These are phyloP conservation scores for Peniophora sp. DNA, from an alignment of 1,284 basidiomycete genomes.

Conservation along the genomic window DNA sequence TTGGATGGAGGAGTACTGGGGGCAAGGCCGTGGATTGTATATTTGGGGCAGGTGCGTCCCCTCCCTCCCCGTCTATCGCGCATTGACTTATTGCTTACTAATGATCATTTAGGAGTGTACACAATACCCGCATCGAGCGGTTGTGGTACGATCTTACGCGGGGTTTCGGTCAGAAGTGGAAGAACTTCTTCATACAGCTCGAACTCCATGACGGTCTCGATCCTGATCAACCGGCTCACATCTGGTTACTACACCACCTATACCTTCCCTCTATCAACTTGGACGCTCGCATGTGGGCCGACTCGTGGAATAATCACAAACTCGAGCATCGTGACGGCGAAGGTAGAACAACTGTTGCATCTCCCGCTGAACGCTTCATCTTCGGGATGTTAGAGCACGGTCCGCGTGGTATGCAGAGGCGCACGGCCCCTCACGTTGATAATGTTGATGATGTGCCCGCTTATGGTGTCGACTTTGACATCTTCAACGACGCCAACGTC, in stretches of 20 bases:
- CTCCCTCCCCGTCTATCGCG: slow-evolving; percentile 1
- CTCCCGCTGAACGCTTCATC: slow-evolving; percentile 11
- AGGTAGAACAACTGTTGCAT: too few species aligned
- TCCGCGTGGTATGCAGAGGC: too few species aligned
- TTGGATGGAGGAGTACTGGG: slow-evolving; percentile 19
- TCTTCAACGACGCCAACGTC: too few species aligned
- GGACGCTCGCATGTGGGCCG: slow-evolving; percentile 13
- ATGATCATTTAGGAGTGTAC: slow-evolving; percentile 17
- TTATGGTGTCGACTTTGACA: too few species aligned
- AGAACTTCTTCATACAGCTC: slow-evolving; percentile 21
- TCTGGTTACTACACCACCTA: slow-evolving; percentile 19
- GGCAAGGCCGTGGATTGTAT: slow-evolving; percentile 21
- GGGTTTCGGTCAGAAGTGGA: slow-evolving; percentile 21
- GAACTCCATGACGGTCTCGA: slow-evolving; percentile 16
- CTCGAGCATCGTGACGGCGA: slow-evolving; percentile 10
- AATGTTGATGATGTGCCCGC: too few species aligned
- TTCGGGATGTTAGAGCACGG: slow-evolving; percentile 12
- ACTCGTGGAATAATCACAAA: slow-evolving; percentile 19
- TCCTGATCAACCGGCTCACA: slow-evolving; percentile 9
- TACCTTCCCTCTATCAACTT: slow-evolving; percentile 13
- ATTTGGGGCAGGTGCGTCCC: slow-evolving; percentile 29
- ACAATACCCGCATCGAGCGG: slow-evolving; percentile 29
- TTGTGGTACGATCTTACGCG: slow-evolving; percentile 31
- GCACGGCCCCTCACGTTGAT: too few species aligned
- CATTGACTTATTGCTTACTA: not conserved